Conservation (phyloP, 768 basidiomycete genomes). For the Paxillus ammoniavirescens region DNA sequence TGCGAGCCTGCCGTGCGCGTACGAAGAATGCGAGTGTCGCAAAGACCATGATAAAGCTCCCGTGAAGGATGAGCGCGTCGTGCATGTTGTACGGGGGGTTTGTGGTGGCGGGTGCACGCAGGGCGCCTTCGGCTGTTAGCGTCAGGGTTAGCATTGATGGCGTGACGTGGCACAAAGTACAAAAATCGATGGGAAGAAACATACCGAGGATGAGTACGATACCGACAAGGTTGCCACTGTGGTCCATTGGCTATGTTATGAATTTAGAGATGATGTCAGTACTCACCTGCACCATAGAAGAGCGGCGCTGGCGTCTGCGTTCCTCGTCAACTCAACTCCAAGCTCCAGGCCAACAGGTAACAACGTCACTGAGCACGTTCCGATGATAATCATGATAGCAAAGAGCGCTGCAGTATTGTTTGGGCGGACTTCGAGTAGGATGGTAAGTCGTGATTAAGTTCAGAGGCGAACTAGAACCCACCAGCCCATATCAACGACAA, state of each 20-base stretch:
- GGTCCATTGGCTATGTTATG: neutral
- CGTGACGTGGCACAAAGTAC: neutral
- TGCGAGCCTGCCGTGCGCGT: constrained; percentile 60
- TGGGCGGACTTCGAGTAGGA: constrained; percentile 49
- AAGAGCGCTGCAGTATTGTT: constrained; percentile 61
- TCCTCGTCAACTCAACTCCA: constrained; percentile 75
- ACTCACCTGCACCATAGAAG: constrained; percentile 74
- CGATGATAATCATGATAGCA: constrained; percentile 66
- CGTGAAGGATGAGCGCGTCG: constrained; percentile 65
- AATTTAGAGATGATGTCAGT: neutral
- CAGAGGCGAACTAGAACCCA: constrained; percentile 29
- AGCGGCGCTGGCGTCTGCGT: constrained; percentile 74
- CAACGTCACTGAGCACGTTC: constrained; percentile 62
- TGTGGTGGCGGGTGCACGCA: constrained; percentile 60
- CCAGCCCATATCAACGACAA: constrained; percentile 80
- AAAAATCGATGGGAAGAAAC: constrained; percentile 18
- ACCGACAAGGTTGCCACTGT: constrained; percentile 64
- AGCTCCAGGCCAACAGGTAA: constrained; percentile 78
- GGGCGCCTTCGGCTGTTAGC: constrained; percentile 56
- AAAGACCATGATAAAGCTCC: constrained; percentile 42
- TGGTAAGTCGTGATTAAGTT: neutral
- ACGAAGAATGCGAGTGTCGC: constrained; percentile 48
- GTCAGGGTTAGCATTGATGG: neutral
- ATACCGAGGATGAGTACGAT: constrained; percentile 62
- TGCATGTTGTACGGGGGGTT: constrained; percentile 76